Evolutionary conservation across 2,329 filamentous ascomycete genomes (phyloP), one percentile per base, ranked within the genome.

Genomic region (Thelonectria olida): DNA sequence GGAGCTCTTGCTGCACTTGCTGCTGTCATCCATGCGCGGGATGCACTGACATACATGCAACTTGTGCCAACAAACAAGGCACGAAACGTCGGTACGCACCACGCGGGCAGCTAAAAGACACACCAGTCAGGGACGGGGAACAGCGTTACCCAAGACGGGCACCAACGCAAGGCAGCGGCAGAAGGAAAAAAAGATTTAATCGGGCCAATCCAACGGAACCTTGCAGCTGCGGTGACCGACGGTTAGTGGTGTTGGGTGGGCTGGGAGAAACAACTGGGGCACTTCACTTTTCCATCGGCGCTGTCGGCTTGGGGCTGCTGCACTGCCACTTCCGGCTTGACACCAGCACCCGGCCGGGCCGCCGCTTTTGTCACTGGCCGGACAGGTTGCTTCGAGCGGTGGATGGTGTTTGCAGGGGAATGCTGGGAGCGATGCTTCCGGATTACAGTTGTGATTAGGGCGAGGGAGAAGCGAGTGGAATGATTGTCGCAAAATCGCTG

Each of bases 311-410:
- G 58, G 58, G 50, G 47, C 54, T 44, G 20, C 49, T 56, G 60
- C 48, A 59, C 62, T 63, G 59, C 55, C 55, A 63, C 55, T 55
- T 55, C 38, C 41, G 45, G 45, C 57, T 51, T 22, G 44, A 41
- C 42, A 39, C 39, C 39, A 60, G 27, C 41, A 39, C 41, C 55
- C 55, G 55, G 28, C 13, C 22, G 48, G 12, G 54, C 54, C 36
- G 42, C 42, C 28, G 36, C 51, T 19, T 7, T 41, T 31, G 7
- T 31, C 25, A 59, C 49, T 53, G 49, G 49, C 23, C 10, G 13
- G 47, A 34, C 31, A n/a, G 8, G 23, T 41, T 49, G 12, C 34
- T n/a, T n/a, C n/a, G n/a, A 54, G 56, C 54, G 56, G 56, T n/a
- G n/a, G n/a, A n/a, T n/a, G n/a, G 49, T 25, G 51, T 13, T 50